phyloP scores from a whole-genome alignment of 2,329 filamentous ascomycete genomes.

The Aspergillus melleus region DNA sequence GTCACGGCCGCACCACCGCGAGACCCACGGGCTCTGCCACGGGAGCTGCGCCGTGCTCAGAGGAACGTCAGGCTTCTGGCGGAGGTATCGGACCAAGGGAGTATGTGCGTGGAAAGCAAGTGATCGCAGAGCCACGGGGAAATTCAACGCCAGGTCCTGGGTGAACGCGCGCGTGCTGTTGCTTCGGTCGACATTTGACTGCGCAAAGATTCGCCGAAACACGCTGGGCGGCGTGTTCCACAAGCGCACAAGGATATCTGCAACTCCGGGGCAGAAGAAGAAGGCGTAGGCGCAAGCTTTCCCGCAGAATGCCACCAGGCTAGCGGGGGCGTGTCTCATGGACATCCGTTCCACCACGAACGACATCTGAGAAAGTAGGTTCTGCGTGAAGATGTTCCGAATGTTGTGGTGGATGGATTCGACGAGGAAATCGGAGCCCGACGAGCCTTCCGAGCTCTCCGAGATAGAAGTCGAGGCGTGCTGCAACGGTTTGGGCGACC shows the following conservation, averaged over 20 bases:
- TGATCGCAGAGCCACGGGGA: conserved; percentile 65
- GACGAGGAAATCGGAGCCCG: conserved; percentile 66
- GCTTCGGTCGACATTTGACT: conserved; percentile 64
- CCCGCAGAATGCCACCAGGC: conserved; percentile 79
- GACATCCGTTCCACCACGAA: conserved; percentile 91
- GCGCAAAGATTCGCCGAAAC: conserved; percentile 70
- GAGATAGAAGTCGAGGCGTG: conserved; percentile 47
- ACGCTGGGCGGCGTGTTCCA: conserved; percentile 72
- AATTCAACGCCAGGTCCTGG: conserved; percentile 66
- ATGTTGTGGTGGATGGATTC: conserved; percentile 85
- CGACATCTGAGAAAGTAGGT: conserved; percentile 77
- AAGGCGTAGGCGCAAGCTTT: conserved; percentile 92
- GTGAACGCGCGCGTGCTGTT: conserved; percentile 51
- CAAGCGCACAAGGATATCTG: conserved; percentile 77
- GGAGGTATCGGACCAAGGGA: conserved; percentile 59
- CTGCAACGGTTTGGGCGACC: conserved; percentile 31
- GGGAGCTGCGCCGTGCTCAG: conserved; percentile 70
- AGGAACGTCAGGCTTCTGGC: conserved; percentile 66
- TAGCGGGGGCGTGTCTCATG: conserved; percentile 68
- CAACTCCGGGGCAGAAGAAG: conserved; percentile 84
- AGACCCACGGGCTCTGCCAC: conserved; percentile 83
- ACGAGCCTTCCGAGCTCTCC: conserved; percentile 57
- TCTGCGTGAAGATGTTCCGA: conserved; percentile 80
- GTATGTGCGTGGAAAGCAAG: conserved; percentile 65
- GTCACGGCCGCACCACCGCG: conserved; percentile 82